Evolutionary conservation across 176 grass and related monocot genomes (phyloP).

Genomic region (Rhipidocladum racemiflorum): DNA sequence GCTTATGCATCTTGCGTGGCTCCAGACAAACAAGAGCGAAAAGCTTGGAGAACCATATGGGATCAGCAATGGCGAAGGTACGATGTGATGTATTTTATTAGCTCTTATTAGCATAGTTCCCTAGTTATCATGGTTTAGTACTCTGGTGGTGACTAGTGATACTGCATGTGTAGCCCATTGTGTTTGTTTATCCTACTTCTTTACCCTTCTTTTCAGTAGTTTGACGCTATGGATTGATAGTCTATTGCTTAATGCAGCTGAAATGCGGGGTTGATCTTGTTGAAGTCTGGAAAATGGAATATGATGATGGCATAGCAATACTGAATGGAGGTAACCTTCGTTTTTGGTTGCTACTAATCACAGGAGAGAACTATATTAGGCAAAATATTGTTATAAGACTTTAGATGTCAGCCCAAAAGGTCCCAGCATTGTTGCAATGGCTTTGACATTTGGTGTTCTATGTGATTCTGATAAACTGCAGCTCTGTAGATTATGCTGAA

Average conservation of each 20-base stretch:
- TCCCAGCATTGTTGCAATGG: conserved; percentile 14
- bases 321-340: conserved; percentile 34
- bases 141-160: conserved; percentile 27
- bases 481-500: conserved; percentile 16
- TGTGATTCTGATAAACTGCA: conserved; percentile 13
- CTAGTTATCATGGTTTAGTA: conserved; percentile 22
- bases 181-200: not conserved
- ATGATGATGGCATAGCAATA: conserved; percentile 15
- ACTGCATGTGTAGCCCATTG: conserved; percentile 2
- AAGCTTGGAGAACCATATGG: conserved; percentile 55
- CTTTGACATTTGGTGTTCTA: not conserved
- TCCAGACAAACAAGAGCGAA: conserved; percentile 50
- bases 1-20: conserved; percentile 66
- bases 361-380: conserved; percentile 25
- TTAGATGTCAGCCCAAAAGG: not conserved
- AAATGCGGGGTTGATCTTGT: conserved; percentile 53
- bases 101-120: not conserved
- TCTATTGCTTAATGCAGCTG: conserved; percentile 65
- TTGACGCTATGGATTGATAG: conserved; percentile 28
- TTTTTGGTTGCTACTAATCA: conserved; percentile 21
- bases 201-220: conserved; percentile 14
- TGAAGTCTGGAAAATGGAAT: conserved; percentile 71
- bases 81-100: conserved; percentile 12
- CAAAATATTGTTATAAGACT: conserved; percentile 15
- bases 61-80: conserved; percentile 65